Evolutionary conservation across 371 early-diverging fungal species (phyloP).

Genomic region (Amoeboaphelidium protococcarum): DNA sequence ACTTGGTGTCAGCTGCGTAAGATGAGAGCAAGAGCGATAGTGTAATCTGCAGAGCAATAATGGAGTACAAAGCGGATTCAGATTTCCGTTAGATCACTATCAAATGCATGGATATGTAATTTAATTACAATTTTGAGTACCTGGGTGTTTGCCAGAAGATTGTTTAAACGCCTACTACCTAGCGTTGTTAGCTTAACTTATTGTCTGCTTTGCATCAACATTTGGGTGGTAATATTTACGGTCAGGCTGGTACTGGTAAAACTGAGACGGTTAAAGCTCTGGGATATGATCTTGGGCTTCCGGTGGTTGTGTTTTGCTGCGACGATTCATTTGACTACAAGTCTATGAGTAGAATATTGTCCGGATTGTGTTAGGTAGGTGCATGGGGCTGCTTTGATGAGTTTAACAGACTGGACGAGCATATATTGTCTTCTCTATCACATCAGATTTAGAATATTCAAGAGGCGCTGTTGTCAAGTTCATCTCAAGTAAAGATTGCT

Average conservation of each 20-base stretch:
- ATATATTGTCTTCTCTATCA: conserved; percentile 89
- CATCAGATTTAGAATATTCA: conserved; percentile 97
- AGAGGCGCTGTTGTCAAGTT: conserved; percentile 67
- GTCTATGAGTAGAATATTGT: conserved; percentile 97
- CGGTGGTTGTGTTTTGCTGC: conserved; percentile 96
- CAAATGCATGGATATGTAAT: conserved; percentile 56
- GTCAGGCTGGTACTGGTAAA: conserved; percentile 80
- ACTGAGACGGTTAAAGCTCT: conserved; percentile 96
- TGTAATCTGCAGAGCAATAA: too few relatives aligned
- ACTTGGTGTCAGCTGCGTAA: too few relatives aligned
- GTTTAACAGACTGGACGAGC: conserved; percentile 92
- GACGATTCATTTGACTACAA: conserved; percentile 98
- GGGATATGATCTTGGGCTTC: conserved; percentile 79
- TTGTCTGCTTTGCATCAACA: conserved; percentile 80
- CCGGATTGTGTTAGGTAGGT: conserved; percentile 89
- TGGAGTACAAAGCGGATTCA: too few relatives aligned
- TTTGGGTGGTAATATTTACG: conserved; percentile 90
- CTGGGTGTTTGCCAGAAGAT: conserved; percentile 84
- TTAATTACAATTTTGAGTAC: conserved; percentile 90
- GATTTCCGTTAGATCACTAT: too few relatives aligned
- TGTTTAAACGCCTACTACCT: conserved; percentile 92
- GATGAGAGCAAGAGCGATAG: too few relatives aligned
- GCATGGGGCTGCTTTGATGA: conserved; percentile 99
- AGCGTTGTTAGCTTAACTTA: conserved; percentile 85
- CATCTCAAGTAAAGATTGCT: conserved; percentile 35